phyloP scores from a whole-genome alignment of 2,329 filamentous ascomycete species.

The Rhinocladiella similis region DNA sequence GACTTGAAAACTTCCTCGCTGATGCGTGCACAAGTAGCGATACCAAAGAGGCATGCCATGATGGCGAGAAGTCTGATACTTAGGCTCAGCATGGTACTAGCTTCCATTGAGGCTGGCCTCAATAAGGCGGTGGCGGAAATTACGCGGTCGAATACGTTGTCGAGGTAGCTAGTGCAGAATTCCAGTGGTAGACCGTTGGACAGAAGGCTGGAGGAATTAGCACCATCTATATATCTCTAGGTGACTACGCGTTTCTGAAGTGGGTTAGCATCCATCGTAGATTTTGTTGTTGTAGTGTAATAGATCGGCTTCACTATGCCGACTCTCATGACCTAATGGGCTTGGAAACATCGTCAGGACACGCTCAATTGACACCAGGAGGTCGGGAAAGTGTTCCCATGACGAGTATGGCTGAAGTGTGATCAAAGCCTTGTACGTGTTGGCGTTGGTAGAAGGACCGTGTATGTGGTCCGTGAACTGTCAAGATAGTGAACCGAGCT shows the following conservation, averaged over 20 bases:
- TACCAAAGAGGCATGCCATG: constrained; percentile 5
- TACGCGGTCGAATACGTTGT: neutral
- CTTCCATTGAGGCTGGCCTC: neutral
- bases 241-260: neutral
- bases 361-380: neutral
- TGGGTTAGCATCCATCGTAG: neutral
- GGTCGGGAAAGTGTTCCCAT: neutral
- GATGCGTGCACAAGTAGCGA: constrained; percentile 12
- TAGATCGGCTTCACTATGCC: neutral
- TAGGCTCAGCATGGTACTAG: constrained; percentile 13
- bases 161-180: neutral
- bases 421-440: neutral
- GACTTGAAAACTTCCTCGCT: constrained; percentile 10
- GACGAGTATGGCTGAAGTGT: neutral
- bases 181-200: neutral
- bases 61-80: constrained; percentile 15
- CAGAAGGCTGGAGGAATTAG: neutral
- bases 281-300: neutral
- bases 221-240: neutral
- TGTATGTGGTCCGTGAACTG: neutral
- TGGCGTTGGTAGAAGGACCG: neutral
- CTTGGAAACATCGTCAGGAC: neutral
- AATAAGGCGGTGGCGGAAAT: neutral
- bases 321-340: neutral
- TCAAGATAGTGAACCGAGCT: neutral